Percentiles rank a stretch among this genome's conserved stretches.
phyloP scores from a whole-genome alignment of 192 early-diverging fungal genomes.

The Coemansia guatemalensis region DNA sequence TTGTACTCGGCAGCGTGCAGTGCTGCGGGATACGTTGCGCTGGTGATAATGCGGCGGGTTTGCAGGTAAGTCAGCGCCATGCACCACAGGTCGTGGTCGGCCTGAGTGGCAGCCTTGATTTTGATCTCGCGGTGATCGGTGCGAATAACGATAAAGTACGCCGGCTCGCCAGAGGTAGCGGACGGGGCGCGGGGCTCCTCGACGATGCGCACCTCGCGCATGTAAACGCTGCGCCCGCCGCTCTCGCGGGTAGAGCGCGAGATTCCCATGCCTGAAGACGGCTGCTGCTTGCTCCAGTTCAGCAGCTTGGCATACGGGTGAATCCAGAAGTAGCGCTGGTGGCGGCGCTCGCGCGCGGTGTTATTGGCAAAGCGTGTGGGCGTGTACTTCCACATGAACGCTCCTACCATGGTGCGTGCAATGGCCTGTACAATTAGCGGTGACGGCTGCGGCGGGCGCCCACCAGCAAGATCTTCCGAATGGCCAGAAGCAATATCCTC shows the following conservation, averaged over 20 bases:
- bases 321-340: constrained; percentile 77
- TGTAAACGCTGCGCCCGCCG: constrained; percentile 60
- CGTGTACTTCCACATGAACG: constrained; percentile 73
- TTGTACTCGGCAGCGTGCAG: constrained; percentile 16
- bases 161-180: constrained; percentile 44
- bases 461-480: background rate
- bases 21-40: constrained; percentile 41
- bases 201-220: constrained; percentile 60
- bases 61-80: constrained; percentile 58
- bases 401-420: constrained; percentile 79
- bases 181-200: constrained; percentile 39
- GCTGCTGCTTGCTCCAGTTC: constrained; percentile 71
- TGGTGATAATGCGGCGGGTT: constrained; percentile 51
- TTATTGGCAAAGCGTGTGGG: constrained; percentile 50
- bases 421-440: constrained; percentile 69
- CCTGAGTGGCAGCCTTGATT: constrained; percentile 64
- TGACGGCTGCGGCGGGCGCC: constrained; percentile 43
- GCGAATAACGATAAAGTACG: constrained; percentile 62
- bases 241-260: constrained; percentile 30
- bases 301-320: constrained; percentile 77
- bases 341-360: constrained; percentile 60
- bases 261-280: constrained; percentile 39
- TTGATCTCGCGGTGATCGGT: constrained; percentile 74
- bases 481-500: background rate
- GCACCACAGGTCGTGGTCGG: constrained; percentile 73